phyloP scores from a whole-genome alignment of 192 early-diverging fungal genomes.

The Backusella sp. region DNA sequence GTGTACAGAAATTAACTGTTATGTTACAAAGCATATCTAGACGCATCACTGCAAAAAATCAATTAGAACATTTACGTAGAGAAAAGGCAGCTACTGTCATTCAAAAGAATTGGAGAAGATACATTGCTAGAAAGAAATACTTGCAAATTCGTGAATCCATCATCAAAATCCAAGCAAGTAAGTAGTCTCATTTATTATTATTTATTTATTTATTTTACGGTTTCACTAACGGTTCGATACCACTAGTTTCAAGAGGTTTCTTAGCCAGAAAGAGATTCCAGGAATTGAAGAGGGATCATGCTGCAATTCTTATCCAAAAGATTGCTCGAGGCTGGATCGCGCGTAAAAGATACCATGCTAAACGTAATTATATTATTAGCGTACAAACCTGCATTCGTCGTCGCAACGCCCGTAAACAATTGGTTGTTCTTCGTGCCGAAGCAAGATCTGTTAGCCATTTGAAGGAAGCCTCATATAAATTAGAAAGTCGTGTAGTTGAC shows the following conservation, averaged over 20 bases:
- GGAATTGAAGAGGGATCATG: constrained; percentile 58
- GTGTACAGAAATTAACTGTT: constrained; percentile 54
- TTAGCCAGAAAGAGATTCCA: constrained; percentile 61
- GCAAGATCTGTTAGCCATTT: constrained; percentile 87
- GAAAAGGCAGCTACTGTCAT: constrained; percentile 71
- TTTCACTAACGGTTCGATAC: neutral
- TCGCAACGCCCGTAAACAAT: constrained; percentile 64
- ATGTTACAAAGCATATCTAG: constrained; percentile 67
- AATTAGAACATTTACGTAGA: constrained; percentile 53
- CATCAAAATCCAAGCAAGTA: constrained; percentile 62
- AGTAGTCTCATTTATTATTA: neutral
- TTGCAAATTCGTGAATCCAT: constrained; percentile 44
- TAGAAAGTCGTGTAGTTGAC: constrained; percentile 96
- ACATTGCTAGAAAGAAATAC: constrained; percentile 52
- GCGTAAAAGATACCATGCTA: constrained; percentile 57
- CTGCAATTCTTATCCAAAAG: constrained; percentile 79
- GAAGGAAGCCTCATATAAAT: constrained; percentile 90
- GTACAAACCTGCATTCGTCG: constrained; percentile 85
- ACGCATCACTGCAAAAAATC: constrained; percentile 52
- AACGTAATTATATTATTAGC: constrained; percentile 61
- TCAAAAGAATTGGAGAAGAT: constrained; percentile 73
- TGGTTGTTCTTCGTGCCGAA: constrained; percentile 77
- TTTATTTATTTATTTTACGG: neutral
- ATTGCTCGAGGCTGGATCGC: constrained; percentile 65
- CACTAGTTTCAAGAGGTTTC: constrained; percentile 55